A percentile compares a stretch with the other conserved stretches of the same genome.
phyloP scores from a whole-genome alignment of 331 rosid genomes.

The Cucumis variabilis region DNA sequence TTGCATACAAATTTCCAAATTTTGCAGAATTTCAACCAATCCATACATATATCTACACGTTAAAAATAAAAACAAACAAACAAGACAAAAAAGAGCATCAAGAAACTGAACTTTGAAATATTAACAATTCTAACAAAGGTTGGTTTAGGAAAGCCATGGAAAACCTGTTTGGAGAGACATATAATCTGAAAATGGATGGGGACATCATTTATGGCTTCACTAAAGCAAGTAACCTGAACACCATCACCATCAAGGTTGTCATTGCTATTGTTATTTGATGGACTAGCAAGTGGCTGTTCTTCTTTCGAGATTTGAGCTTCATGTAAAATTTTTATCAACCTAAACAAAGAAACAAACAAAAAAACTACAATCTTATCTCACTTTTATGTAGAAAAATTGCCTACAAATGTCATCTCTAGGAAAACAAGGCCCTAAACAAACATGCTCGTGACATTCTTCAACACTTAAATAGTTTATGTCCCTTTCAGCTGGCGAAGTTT shows the following conservation, averaged over 20 bases:
- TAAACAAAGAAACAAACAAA: neutral
- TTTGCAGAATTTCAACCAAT: slow-evolving; percentile 84
- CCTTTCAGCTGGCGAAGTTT: too few relatives aligned
- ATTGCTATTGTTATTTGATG: neutral
- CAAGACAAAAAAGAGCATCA: neutral
- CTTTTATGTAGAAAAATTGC: neutral
- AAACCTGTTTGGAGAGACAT: slow-evolving; percentile 77
- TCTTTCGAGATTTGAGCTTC: slow-evolving; percentile 25
- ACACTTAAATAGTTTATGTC: too few relatives aligned
- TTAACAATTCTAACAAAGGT: neutral
- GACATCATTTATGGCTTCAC: slow-evolving; percentile 68
- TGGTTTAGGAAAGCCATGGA: neutral
- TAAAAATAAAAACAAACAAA: slow-evolving; percentile 11
- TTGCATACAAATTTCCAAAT: slow-evolving; percentile 83
- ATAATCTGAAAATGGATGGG: slow-evolving; percentile 80
- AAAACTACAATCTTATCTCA: too few relatives aligned
- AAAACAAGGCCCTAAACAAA: too few relatives aligned
- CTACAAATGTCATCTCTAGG: neutral
- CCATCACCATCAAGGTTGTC: slow-evolving; percentile 32
- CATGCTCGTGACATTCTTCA: too few relatives aligned
- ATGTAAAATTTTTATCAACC: slow-evolving; percentile 21
- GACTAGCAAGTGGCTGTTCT: slow-evolving; percentile 9
- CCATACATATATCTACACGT: slow-evolving; percentile 83
- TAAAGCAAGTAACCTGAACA: slow-evolving; percentile 64
- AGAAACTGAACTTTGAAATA: neutral